Evolutionary conservation across 176 grass and related monocot genomes (phyloP).

Genomic region (Zoysia japonica): DNA sequence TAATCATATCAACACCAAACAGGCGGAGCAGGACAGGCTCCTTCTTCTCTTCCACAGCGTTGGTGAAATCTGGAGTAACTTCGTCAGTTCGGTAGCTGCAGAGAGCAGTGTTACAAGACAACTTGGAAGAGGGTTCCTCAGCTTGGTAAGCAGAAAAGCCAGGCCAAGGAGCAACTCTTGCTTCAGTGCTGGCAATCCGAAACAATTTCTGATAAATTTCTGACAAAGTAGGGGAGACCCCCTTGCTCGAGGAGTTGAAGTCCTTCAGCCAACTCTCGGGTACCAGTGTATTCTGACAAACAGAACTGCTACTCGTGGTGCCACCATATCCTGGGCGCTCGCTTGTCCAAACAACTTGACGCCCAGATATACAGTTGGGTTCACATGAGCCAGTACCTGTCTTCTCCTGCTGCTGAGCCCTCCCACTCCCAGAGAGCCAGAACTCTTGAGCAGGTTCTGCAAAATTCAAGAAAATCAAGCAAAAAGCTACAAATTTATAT

Average conservation of each 20-base stretch:
- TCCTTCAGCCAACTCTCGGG: slow-evolving; percentile 61
- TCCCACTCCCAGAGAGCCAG: slow-evolving; percentile 46
- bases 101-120: slow-evolving; percentile 40
- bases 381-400: slow-evolving; percentile 36
- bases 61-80: slow-evolving; percentile 30
- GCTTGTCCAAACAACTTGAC: slow-evolving; percentile 50
- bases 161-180: slow-evolving; percentile 42
- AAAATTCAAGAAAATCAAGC: background rate
- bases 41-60: slow-evolving; percentile 34
- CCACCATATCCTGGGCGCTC: slow-evolving; percentile 34
- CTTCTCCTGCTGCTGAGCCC: slow-evolving; percentile 47
- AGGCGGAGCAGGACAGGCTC: slow-evolving; percentile 45
- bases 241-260: slow-evolving; percentile 42
- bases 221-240: slow-evolving; percentile 40
- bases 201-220: slow-evolving; percentile 57
- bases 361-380: slow-evolving; percentile 43
- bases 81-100: slow-evolving; percentile 38
- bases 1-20: slow-evolving; percentile 63
- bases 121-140: slow-evolving; percentile 42
- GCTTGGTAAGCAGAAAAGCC: slow-evolving; percentile 31
- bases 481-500: too few species aligned
- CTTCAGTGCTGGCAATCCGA: slow-evolving; percentile 38
- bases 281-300: slow-evolving; percentile 41
- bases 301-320: slow-evolving; percentile 36
- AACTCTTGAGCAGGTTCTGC: slow-evolving; percentile 55